Base-by-base conservation (phyloP, 345 rosid species). In the Citrus hindsii region DNA sequence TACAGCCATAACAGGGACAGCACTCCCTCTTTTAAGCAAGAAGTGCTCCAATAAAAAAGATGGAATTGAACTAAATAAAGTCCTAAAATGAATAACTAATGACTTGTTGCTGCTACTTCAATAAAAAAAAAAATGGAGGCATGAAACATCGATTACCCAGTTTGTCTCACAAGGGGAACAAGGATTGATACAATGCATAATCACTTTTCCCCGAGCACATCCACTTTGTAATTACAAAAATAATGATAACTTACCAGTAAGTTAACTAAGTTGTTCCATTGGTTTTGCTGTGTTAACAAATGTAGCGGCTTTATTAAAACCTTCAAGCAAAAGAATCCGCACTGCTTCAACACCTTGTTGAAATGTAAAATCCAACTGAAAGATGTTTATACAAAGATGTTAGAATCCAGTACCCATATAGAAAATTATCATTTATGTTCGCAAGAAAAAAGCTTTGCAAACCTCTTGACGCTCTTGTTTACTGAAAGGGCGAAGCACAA, bases 381-480 rank as follows among this genome's bases (percentile, higher is more conserved):
- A 83, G 68, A 78, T 5, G 64, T 28, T 75, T 64, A 9, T 3
- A 30, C 65, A 69, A 62, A 30, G 4, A 38, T n/a, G n/a, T 75
- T 68, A 71, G 72, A 48, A 75, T 74, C 69, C 38, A 16, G 4
- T 35, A 9, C 16, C 13, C 9, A 72, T 9, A 59, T 21, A 25
- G 19, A 30, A 69, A 60, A 74, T 27, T 48, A 14, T 4, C 48
- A 28, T 42, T 74, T 38, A 16, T 2, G 27, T 22, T 56, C n/a
- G 37, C 9, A 53, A 40, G 64, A 14, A 32, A 59, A 78, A n/a
- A 46, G 18, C 2, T 40, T 77, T 30, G 64, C 76, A 35, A 85
- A 91, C 98, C 94, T 94, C 97, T 83, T 85, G 88, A 10, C 80
- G 88, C 83, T 96, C 98, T 86, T 90, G 90, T 86, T 81, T 91